Base-by-base conservation (phyloP, 2,329 filamentous ascomycete genomes). In the Penicillium sp. region DNA sequence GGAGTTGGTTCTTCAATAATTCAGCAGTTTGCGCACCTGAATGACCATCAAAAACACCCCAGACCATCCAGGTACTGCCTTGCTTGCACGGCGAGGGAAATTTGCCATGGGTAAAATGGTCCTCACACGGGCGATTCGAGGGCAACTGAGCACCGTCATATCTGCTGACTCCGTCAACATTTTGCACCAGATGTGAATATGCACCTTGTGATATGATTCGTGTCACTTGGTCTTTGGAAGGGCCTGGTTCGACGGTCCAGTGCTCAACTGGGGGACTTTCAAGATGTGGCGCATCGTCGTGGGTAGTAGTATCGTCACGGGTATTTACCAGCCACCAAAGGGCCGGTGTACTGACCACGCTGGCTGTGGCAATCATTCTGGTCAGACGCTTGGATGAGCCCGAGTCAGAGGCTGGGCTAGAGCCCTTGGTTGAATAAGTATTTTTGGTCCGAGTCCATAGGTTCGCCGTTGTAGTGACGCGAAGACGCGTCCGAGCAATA, bases 11-110 rank as follows among this genome's bases (percentile, higher is more conserved):
- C 45, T 65, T 64, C 22, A 74, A 59, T 22, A 74, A 44, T 1
- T 70, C 68, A 13, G 70, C 65, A 13, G 70, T 74, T 47, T 74
- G 72, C 49, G 59, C 65, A 5, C 71, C 72, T 5, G 58, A 37
- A 68, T 81, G 79, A 1, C 79, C 79, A 56, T 81, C 79, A 42
- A 79, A 81, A 30, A 81, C 72, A 9, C 65, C 75, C 77, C 77
- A 81, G 10, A 66, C 64, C 66, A 72, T 69, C 73, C 75, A 77
- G 30, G 74, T 58, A 17, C 59, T 55, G 9, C 59, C 63, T 2
- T 68, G 64, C 19, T 66, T 64, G 62, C 63, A 67, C 9, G 69
- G 69, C 1, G 72, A 71, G 12, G 63, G 53, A 51, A 73, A 38
- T 58, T 67, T 64, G 1, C 69, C 70, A 61, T 74, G 73, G 12